These are phyloP conservation scores for Cladophialophora yegresii DNA, from an alignment of 2,329 filamentous ascomycete species.

Conservation along the genomic window DNA sequence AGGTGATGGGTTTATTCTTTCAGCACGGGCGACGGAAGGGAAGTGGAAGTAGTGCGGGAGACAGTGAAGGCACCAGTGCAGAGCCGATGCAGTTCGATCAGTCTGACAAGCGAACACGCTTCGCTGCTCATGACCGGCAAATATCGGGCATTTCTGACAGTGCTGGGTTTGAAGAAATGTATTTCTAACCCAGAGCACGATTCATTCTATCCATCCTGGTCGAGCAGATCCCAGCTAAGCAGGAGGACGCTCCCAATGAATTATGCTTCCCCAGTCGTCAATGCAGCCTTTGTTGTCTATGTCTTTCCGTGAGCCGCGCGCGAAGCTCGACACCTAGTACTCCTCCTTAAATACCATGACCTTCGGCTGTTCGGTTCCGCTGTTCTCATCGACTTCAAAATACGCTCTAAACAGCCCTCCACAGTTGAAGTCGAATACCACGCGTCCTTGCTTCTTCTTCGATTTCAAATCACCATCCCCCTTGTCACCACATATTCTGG, in stretches of 20 bases:
- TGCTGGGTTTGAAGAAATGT: neutral
- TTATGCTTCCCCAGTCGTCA: neutral
- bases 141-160: neutral
- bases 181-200: neutral
- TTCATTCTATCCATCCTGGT: neutral
- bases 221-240: neutral
- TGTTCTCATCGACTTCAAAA: constrained; percentile 48
- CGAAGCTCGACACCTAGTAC: constrained; percentile 35
- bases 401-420: constrained; percentile 86
- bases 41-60: neutral
- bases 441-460: constrained; percentile 45
- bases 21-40: neutral
- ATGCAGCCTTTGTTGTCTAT: neutral
- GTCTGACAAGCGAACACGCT: neutral
- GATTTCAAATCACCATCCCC: neutral
- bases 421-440: constrained; percentile 80
- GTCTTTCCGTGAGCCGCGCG: neutral
- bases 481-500: neutral
- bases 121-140: neutral
- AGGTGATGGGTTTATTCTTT: neutral
- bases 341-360: constrained; percentile 51
- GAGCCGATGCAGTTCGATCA: neutral
- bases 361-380: constrained; percentile 40
- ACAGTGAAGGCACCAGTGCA: neutral
- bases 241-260: neutral